Evolutionary conservation across 345 rosid genomes (phyloP), one percentile per base, ranked within the genome.

Genomic region (Rhodomyrtus tomentosa): DNA sequence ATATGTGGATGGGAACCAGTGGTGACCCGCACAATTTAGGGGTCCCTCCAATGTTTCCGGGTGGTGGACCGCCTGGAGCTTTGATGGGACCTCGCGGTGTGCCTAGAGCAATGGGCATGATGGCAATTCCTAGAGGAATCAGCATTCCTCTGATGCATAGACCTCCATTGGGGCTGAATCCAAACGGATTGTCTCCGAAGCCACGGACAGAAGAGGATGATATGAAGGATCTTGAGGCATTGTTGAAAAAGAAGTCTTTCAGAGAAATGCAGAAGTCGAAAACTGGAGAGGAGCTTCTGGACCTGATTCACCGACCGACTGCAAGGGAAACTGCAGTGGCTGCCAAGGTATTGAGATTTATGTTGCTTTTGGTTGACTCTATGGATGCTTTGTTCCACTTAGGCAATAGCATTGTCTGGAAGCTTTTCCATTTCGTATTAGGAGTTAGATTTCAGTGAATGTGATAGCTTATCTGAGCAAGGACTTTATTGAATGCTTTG

Each of bases 321-420:
- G 98, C 98, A 7, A 95, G 11, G 85, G 99, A 97, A 90, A 95
- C 96, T 24, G 98, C 99, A 53, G 94, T 93, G 36, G 99, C 98
- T 81, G 96, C 96, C 82, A 95, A 92, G 98, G 99, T 96, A 89
- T 52, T 32, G 81, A 36, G 16, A 73, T 80, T 72, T 38, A 50
- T 11, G 20, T 51, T 73, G 50, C 81, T 51, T 73, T 83, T 48
- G 24, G 76, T 83, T 32, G n/a, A 53, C 59, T 24, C 29, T 52
- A 38, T 36, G 55, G 48, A 55, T 55, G 52, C 74, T n/a, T 48
- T 48, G 36, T 13, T 59, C 84, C 5, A 7, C 68, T 1, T 45
- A 27, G 36, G 54, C 42, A 20, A 12, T 36, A 36, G 45, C 12
- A 36, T 68, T 36, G 76, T 68, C 76, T 9, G 76, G 76, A 68